These are phyloP conservation scores for Tuber borchii DNA, from an alignment of 495 filamentous ascomycete genomes.

Conservation along the genomic window DNA sequence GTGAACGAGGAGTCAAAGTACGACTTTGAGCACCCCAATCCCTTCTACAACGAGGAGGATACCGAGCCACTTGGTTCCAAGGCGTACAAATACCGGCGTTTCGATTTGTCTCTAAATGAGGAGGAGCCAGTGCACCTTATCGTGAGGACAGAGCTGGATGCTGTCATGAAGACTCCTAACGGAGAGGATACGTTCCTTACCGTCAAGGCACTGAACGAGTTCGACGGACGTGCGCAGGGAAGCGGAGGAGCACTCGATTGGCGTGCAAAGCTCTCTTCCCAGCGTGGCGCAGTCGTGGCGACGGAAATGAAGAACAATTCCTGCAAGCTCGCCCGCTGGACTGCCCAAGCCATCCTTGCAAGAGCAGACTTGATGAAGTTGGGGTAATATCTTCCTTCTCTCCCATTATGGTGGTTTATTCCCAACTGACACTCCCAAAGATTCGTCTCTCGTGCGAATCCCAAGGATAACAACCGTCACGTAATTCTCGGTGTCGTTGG, in stretches of 20 bases:
- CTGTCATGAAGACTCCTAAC: constrained; percentile 79
- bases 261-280: constrained; percentile 83
- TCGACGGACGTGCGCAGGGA: constrained; percentile 93
- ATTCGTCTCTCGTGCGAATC: constrained; percentile 89
- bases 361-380: constrained; percentile 97
- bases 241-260: constrained; percentile 91
- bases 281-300: constrained; percentile 91
- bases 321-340: constrained; percentile 95
- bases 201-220: constrained; percentile 96
- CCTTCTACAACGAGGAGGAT: constrained; percentile 95
- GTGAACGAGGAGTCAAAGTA: constrained; percentile 77
- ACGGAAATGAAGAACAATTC: constrained; percentile 99
- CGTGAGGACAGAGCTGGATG: constrained; percentile 93
- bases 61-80: constrained; percentile 88
- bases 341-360: constrained; percentile 87
- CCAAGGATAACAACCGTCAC: constrained; percentile 80
- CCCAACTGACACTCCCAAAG: constrained; percentile 43
- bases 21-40: constrained; percentile 79
- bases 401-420: background rate
- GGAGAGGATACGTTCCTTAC: constrained; percentile 84
- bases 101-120: constrained; percentile 86
- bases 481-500: constrained; percentile 91
- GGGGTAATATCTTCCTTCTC: constrained; percentile 53
- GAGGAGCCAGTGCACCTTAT: constrained; percentile 88
- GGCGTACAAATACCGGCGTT: constrained; percentile 95